Evolutionary conservation across 148 eudicot species (phyloP), one percentile per base, ranked within the genome.

Genomic region (Camellia lanceoleosa): DNA sequence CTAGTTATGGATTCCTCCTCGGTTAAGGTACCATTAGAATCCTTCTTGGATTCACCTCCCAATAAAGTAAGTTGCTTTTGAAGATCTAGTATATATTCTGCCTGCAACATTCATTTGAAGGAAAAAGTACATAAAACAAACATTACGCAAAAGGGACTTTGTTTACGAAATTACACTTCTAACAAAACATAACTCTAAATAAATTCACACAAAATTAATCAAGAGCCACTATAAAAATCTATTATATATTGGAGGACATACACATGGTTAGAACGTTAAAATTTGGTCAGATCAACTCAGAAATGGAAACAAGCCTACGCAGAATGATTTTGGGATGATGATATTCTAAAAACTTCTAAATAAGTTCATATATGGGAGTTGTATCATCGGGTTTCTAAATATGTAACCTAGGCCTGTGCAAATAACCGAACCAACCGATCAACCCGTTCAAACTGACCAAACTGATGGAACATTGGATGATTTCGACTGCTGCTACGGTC

Each of bases 1-100:
- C 86, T 93, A 60, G 90, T 70, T 61, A 89, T 84, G 47, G 95
- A 77, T 76, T 90, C 97, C n/a, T n/a, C n/a, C 12, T 86, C 90
- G 49, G 82, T 80, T 68, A 91, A 61, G 81, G 81, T 80, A 67
- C 92, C 91, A 81, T 90, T 89, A 63, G 88, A 82, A n/a, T n/a
- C n/a, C 66, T 84, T 84, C 30, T 23, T 23, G 30, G 30, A 23
- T 23, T 23, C 30, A 23, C 30, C 30, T 23, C 30, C 30, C 30
- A 23, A 23, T 23, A 23, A 23, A 23, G 30, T 23, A 23, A 23
- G 30, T 23, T 23, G 30, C 30, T 23, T 23, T 0, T 23, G 30
- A 23, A 23, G 30, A 23, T 23, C 30, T 0, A 23, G 0, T 23
- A 23, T 23, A 23, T 23, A 23, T 23, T 23, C 0, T 23, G 30